phyloP scores from a whole-genome alignment of 1,284 basidiomycete genomes.

The Heliocybe sulcata region DNA sequence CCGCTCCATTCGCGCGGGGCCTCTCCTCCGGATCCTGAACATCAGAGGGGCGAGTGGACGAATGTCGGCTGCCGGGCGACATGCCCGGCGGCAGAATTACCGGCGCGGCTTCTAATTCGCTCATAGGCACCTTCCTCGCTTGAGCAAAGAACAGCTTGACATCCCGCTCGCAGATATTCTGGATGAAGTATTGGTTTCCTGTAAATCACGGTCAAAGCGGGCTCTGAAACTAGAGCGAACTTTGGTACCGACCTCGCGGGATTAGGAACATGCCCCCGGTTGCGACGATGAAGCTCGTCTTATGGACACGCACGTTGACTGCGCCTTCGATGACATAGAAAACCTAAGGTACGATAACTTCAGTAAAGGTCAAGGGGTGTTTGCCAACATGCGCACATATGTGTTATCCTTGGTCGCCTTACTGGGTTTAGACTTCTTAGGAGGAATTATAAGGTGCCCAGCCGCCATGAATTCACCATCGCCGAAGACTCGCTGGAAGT shows the following conservation, averaged over 20 bases:
- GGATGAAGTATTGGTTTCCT: constrained; percentile 90
- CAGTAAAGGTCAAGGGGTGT: constrained; percentile 3
- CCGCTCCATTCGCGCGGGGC: background rate
- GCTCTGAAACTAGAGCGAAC: too few species aligned
- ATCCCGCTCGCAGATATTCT: constrained; percentile 78
- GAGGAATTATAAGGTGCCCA: constrained; percentile 80
- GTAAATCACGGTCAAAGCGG: constrained; percentile 3
- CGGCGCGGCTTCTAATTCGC: constrained; percentile 24
- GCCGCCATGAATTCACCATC: constrained; percentile 89
- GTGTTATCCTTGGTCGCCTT: constrained; percentile 93
- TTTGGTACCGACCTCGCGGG: constrained; percentile 58
- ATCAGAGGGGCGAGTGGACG: background rate
- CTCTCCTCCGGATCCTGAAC: background rate
- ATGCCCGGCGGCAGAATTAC: constrained; percentile 6
- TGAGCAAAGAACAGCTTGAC: constrained; percentile 91
- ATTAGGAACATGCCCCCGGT: constrained; percentile 88
- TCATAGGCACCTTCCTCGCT: constrained; percentile 62
- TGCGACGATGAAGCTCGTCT: constrained; percentile 71
- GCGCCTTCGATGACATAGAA: constrained; percentile 88
- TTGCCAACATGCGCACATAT: constrained; percentile 71
- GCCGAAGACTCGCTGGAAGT: constrained; percentile 93
- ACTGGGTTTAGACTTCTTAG: constrained; percentile 72
- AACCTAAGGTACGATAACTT: constrained; percentile 40
- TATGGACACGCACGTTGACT: constrained; percentile 79
- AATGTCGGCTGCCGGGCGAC: background rate